These are phyloP conservation scores for Mortierella sp. DNA, from an alignment of 371 early-diverging fungal genomes.

Conservation along the genomic window DNA sequence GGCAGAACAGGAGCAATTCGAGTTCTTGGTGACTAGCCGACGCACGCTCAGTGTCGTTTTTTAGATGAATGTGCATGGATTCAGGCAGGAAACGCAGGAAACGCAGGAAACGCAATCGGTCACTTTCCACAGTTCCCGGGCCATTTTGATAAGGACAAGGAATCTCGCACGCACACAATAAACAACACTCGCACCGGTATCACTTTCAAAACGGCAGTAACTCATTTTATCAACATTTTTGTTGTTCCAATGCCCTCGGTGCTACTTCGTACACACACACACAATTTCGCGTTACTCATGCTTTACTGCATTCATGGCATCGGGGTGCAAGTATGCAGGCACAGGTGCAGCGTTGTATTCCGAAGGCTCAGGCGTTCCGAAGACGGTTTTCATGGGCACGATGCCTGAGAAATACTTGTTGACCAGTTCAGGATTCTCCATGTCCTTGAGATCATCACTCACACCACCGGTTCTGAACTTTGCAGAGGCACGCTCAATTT, in stretches of 20 bases:
- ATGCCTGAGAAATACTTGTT: slow-evolving; percentile 46
- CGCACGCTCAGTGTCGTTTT: slow-evolving; percentile 53
- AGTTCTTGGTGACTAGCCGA: slow-evolving; percentile 51
- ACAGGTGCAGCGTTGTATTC: slow-evolving; percentile 17
- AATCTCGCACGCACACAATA: too few species aligned
- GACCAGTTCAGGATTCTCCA: slow-evolving; percentile 34
- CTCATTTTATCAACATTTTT: too few species aligned
- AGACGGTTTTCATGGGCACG: slow-evolving; percentile 42
- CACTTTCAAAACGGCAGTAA: too few species aligned
- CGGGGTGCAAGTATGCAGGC: slow-evolving; percentile 40
- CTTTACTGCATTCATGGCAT: slow-evolving; percentile 29
- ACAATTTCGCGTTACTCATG: too few species aligned
- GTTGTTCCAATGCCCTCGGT: too few species aligned
- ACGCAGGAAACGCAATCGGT: too few species aligned
- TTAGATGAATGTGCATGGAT: background rate
- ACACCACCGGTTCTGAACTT: slow-evolving; percentile 48
- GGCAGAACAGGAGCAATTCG: slow-evolving; percentile 49
- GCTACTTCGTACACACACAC: too few species aligned
- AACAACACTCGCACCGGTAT: too few species aligned
- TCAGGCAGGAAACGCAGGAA: too few species aligned
- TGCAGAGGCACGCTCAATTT: slow-evolving; percentile 56
- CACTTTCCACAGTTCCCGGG: too few species aligned
- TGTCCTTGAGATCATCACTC: slow-evolving; percentile 53
- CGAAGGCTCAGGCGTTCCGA: slow-evolving; percentile 30
- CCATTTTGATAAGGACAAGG: too few species aligned